Evolutionary conservation across 108 stramenopile genomes (phyloP), one percentile per base, ranked within the genome.

Genomic region (Pseudonitzschia delicatissima): DNA sequence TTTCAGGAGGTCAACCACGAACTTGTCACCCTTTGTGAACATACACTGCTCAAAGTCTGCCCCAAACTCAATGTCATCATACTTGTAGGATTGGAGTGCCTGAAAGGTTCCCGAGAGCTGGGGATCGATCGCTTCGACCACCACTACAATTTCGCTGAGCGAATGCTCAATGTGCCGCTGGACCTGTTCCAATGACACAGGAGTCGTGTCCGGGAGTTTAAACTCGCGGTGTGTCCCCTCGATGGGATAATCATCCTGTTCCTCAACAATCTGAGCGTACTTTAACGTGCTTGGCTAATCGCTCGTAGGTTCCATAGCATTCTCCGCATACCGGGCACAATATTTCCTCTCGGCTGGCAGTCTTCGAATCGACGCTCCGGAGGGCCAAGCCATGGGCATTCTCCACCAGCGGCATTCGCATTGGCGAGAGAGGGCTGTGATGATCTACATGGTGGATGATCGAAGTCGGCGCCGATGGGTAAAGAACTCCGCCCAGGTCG

Each of bases 11-110:
- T 82, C 71, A 17, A 82, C 79, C 60, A 49, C 55, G 37, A 78
- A 68, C 35, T 45, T 25, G 7, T 64, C 36, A 3, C 51, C 18
- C 11, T 58, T 32, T 18, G 69, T 25, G 5, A 26, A 34, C 45
- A 90, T 51, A 60, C 83, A 83, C 1, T 73, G 79, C 29, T 75
- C 77, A 64, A 92, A 92, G 18, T 73, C 61, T 13, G 68, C 80
- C 28, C 78, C 84, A 69, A 82, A 95, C 35, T 73, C 83, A 63
- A 95, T 87, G 64, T 95, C 89, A 13, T 90, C 87, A 20, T 68
- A 50, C 34, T 73, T 85, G 76, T 95, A 91, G 4, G 75, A 77
- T 58, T 95, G 90, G 26, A 89, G 33, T 5, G 93, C 88, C 60
- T 90, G 84, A 57, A 92, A 88, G 26, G 87, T 83, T 25, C 84